Evolutionary conservation across 257 asterid species (phyloP), one percentile per base, ranked within the genome.

Genomic region (Penstemon newberryi): DNA sequence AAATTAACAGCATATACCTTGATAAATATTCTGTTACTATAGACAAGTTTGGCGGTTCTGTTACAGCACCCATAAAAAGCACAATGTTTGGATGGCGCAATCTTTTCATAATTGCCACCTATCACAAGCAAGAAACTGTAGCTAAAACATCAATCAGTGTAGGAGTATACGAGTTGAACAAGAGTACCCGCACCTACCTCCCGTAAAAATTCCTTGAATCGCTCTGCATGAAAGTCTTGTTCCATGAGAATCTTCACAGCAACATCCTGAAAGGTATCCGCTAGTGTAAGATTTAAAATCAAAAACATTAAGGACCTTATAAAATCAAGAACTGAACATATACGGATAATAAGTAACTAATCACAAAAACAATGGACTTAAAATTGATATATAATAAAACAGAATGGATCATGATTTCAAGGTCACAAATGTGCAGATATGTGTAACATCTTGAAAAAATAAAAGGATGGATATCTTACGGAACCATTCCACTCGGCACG

Each of bases 401-500:
- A 44, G 15, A 60, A 73, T 40, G 60, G 60, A 25, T 33, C n/a
- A 25, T 25, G 33, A 25, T 2, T 25, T 25, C 33, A 25, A 25
- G 33, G 33, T 25, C 33, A 2, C 33, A 25, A 25, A 25, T 25
- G 33, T 25, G 33, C 33, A 25, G 68, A 46, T 49, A 78, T 15
- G 25, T 63, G 40, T 25, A 41, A 70, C 71, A 67, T 59, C 46
- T 47, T 38, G 11, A 51, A 70, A 76, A 54, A 69, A 71, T 40
- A 60, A 36, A 72, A 62, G 71, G 73, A 66, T n/a, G 66, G 66
- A 25, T 69, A 69, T 74, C 99, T 87, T 86, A 94, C 99, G 60
- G 86, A 87, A 63, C 92, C 99, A 83, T 94, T 87, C 99, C 99
- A 94, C 74, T 91, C 99, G 79, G 95, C 99, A 73, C 96, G 99